phyloP scores from a whole-genome alignment of 2,329 filamentous ascomycete genomes.

The Botrytis elliptica region DNA sequence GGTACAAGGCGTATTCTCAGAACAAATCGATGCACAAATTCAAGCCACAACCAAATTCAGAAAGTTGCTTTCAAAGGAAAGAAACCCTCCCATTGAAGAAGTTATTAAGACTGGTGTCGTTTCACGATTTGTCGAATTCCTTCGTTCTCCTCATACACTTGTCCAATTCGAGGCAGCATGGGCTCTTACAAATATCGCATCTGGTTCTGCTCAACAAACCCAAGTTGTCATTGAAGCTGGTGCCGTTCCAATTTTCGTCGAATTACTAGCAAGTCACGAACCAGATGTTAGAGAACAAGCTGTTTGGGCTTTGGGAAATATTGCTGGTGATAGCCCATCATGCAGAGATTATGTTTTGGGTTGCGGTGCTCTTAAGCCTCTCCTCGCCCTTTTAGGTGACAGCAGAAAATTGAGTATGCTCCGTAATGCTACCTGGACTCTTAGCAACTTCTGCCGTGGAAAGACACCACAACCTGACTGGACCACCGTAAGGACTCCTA shows the following conservation, averaged over 20 bases:
- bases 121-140: constrained; percentile 95
- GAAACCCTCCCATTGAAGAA: constrained; percentile 97
- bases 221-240: constrained; percentile 98
- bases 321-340: constrained; percentile 95
- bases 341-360: constrained; percentile 96
- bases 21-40: constrained; percentile 97
- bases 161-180: constrained; percentile 99
- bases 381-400: constrained; percentile 87
- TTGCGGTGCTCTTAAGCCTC: constrained; percentile 85
- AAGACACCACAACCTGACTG: constrained; percentile 99
- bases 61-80: constrained; percentile 97
- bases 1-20: constrained; percentile 97
- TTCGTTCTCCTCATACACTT: constrained; percentile 93
- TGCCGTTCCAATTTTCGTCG: constrained; percentile 96
- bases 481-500: constrained; percentile 70
- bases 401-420: constrained; percentile 99
- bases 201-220: constrained; percentile 93
- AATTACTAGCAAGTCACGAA: constrained; percentile 91
- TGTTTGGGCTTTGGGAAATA: constrained; percentile 98
- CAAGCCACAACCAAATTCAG: constrained; percentile 97
- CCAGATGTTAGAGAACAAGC: constrained; percentile 97
- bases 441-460: constrained; percentile 99
- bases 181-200: constrained; percentile 99
- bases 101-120: constrained; percentile 99
- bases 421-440: constrained; percentile 95